Percentiles rank a stretch among this genome's conserved stretches.
These are phyloP conservation scores for Picea glauca DNA, from an alignment of 75 land plant species.

Conservation along the genomic window DNA sequence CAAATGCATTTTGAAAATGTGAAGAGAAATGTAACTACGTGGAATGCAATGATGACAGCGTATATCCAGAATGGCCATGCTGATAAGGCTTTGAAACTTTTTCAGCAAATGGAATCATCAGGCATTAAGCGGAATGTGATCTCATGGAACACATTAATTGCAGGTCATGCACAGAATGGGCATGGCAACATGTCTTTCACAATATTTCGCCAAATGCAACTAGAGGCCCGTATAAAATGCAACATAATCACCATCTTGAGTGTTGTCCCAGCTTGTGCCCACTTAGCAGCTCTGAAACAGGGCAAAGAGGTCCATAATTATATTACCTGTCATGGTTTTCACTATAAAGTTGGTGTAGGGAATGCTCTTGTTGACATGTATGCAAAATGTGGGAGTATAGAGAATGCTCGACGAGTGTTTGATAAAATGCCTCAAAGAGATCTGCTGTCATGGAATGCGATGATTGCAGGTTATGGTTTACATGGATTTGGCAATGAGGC, in stretches of 20 bases:
- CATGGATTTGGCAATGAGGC: constrained; percentile 45
- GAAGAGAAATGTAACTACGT: not conserved
- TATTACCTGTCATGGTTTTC: constrained; percentile 20
- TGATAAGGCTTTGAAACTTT: constrained; percentile 1
- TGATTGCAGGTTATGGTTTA: constrained; percentile 42
- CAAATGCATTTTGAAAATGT: constrained; percentile 9
- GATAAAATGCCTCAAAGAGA: constrained; percentile 33
- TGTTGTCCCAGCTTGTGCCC: constrained; percentile 37
- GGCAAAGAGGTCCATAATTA: constrained; percentile 48
- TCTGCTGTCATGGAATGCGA: constrained; percentile 47
- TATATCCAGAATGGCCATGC: not conserved
- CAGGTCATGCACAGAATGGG: constrained; percentile 25
- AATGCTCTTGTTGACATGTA: constrained; percentile 63
- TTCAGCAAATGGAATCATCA: not conserved
- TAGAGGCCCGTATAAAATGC: constrained; percentile 21
- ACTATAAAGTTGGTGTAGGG: constrained; percentile 23
- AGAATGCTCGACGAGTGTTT: constrained; percentile 27
- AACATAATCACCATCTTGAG: constrained; percentile 40
- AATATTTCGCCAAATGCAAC: constrained; percentile 38
- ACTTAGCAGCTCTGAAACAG: constrained; percentile 26
- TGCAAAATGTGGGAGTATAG: constrained; percentile 46
- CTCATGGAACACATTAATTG: not conserved
- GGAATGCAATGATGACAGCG: constrained; percentile 1
- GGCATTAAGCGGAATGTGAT: not conserved
- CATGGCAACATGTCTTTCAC: constrained; percentile 29